Evolutionary conservation across 192 early-diverging fungal genomes (phyloP), one percentile per base, ranked within the genome.

Genomic region (Backusella macrospora): DNA sequence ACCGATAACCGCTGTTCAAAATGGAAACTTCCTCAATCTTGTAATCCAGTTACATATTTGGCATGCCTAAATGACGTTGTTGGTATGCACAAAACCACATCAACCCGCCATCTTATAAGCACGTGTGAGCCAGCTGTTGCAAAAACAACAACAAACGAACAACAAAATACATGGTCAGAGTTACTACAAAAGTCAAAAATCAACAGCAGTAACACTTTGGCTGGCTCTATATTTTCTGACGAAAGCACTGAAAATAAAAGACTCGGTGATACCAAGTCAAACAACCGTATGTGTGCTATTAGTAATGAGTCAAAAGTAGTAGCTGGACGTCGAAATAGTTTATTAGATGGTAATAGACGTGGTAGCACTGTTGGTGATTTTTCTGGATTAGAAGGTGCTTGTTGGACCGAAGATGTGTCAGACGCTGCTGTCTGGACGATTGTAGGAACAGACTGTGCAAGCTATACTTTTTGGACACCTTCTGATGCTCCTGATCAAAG

Each of bases 381-480:
- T 55, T 38, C 73, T 44, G 34, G 67, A 21, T 34, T 44, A 23
- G 63, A 79, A 13, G 80, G 81, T 15, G 71, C 89, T 9, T 79
- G 86, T 59, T 91, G 88, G 88, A 85, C 85, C 16, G 92, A 95
- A 73, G 92, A 93, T 81, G 92, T 95, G 13, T 90, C 89, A 8
- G 95, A 97, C 83, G 84, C 85, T 14, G 92, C 94, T 6, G 91
- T 97, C 23, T 97, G 96, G 96, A 97, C 96, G 8, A 92, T 97
- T 78, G 93, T 97, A 9, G 92, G 95, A 46, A 93, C 93, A 1
- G 81, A 88, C 70, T 86, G 87, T 55, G 83, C 86, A n/a, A 77
- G 74, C 13, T 86, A 85, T 74, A 85, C 86, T 78, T 86, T 84
- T 76, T 80, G 81, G 76, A 87, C 81, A n/a, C 82, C 82, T 43